These are phyloP conservation scores for Phtheirospermum japonicum DNA, from an alignment of 257 asterid genomes.

Conservation along the genomic window DNA sequence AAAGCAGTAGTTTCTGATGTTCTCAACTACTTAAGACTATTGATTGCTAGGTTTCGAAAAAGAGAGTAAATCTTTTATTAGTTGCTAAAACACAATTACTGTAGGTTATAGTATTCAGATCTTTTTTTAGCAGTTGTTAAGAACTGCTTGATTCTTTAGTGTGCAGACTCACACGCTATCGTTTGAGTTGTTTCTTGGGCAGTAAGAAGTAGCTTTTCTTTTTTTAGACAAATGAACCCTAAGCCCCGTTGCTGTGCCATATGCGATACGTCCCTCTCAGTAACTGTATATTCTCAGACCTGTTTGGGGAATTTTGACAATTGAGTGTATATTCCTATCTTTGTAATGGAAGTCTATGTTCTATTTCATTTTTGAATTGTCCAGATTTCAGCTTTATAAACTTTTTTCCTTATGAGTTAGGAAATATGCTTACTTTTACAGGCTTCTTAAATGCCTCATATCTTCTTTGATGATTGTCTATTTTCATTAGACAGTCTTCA, in stretches of 20 bases:
- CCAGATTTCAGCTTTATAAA: background rate
- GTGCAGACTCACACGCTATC: constrained; percentile 10
- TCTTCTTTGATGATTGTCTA: background rate
- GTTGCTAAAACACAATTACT: background rate
- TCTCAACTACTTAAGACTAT: background rate
- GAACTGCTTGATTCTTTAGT: constrained; percentile 13
- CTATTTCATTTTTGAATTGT: background rate
- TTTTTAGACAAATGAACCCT: constrained; percentile 4
- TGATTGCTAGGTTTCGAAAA: background rate
- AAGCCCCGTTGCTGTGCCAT: background rate
- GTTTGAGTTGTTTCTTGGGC: background rate
- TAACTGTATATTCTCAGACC: background rate
- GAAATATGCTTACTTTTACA: background rate
- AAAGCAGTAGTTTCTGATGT: background rate
- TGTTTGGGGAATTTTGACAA: background rate
- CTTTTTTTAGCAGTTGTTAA: constrained; percentile 2
- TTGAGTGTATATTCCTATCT: background rate
- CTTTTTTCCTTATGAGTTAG: background rate
- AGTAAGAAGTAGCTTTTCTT: background rate
- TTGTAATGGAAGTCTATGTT: background rate
- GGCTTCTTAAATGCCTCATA: constrained; percentile 7
- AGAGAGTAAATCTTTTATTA: background rate
- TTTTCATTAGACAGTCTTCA: background rate
- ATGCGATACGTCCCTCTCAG: background rate
- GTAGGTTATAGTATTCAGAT: constrained; percentile 13